A percentile compares a stretch with the other conserved stretches of the same genome.
Evolutionary conservation across 768 basidiomycete species (phyloP).

Genomic region (Amanita rimosa): DNA sequence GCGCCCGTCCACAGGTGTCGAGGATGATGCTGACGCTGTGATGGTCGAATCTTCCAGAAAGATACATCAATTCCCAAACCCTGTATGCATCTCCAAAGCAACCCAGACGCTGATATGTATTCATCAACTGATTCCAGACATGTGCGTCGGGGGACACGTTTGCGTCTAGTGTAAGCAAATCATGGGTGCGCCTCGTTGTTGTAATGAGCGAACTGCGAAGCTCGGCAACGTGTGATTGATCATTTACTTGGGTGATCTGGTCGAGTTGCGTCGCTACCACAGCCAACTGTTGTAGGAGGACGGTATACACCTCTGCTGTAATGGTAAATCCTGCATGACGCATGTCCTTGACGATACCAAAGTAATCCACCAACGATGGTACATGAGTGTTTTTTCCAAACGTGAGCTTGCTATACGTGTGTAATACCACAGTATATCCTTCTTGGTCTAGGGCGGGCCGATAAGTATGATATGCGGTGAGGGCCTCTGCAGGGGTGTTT

Average conservation of each 20-base stretch:
- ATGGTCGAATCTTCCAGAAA: conserved; percentile 46
- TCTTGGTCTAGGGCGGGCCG: conserved; percentile 36
- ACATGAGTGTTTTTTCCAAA: conserved; percentile 30
- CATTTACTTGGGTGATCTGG: conserved; percentile 7
- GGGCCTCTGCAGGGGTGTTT: conserved; percentile 43
- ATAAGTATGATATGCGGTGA: conserved; percentile 43
- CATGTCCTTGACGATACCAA: conserved; percentile 78
- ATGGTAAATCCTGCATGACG: conserved; percentile 46
- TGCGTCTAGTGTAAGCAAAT: conserved; percentile 68
- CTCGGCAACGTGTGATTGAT: conserved; percentile 3
- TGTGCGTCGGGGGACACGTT: conserved; percentile 57
- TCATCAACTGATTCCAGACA: conserved; percentile 81
- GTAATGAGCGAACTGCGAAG: conserved; percentile 25
- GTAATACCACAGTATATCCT: conserved; percentile 54
- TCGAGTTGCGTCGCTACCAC: conserved; percentile 26
- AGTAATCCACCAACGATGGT: conserved; percentile 45
- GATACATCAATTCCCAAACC: conserved; percentile 69
- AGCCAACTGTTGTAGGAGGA: conserved; percentile 48
- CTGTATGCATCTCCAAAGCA: conserved; percentile 61
- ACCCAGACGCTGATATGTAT: conserved; percentile 74
- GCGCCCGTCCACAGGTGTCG: conserved; percentile 68
- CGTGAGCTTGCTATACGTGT: conserved; percentile 48
- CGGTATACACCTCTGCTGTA: conserved; percentile 52
- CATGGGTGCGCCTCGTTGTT: conserved; percentile 57
- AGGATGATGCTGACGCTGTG: conserved; percentile 72